Base-by-base conservation (phyloP, 805 yeast species). In the Kodamaea lidongshanica region DNA sequence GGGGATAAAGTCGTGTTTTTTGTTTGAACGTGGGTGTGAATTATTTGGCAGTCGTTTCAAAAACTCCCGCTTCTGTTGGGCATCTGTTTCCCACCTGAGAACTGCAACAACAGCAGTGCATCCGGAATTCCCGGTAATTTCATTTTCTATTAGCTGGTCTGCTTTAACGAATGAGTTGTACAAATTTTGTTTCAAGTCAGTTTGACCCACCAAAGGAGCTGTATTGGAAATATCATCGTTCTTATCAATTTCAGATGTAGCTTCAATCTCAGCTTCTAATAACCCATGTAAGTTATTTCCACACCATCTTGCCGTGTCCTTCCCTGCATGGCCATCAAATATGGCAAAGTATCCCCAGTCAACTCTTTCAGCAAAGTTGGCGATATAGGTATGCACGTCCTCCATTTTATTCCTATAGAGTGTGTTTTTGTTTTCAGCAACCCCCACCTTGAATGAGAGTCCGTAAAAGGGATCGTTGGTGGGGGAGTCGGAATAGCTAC, bases 321-420 rank as follows among this genome's bases (percentile, higher is more conserved):
- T 77, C 13, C 98, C 98, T 2, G 97, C 97, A 58, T 89, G 98
- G 7, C 98, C 98, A 56, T 89, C 98, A 57, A 87, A 89, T 1
- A 89, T 71, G 11, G 94, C 97, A 69, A 89, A 87, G 52, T 84
- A 89, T 2, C 96, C 97, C 81, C 95, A 82, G 52, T 87, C 96
- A 17, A 81, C 62, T 34, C 86, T 56, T 44, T 85, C 94, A n/a
- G 88, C 92, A 62, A 83, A 88, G 61, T 88, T 87, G 42, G 92
- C 87, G 22, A 87, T 86, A 46, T 82, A 85, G 0, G 94, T 83
- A 54, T 89, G 97, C 6, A 89, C 92, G 54, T 89, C 98, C 52
- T 89, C 98, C 98, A 89, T 89, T 16, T 87, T 75, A 30, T 81
- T 75, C 34, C 98, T 68, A 52, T 77, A 88, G 40, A 80, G 74